A percentile compares a stretch with the other conserved stretches of the same genome.
phyloP scores from a whole-genome alignment of 2,329 filamentous ascomycete species.

The Fusarium camptoceras region DNA sequence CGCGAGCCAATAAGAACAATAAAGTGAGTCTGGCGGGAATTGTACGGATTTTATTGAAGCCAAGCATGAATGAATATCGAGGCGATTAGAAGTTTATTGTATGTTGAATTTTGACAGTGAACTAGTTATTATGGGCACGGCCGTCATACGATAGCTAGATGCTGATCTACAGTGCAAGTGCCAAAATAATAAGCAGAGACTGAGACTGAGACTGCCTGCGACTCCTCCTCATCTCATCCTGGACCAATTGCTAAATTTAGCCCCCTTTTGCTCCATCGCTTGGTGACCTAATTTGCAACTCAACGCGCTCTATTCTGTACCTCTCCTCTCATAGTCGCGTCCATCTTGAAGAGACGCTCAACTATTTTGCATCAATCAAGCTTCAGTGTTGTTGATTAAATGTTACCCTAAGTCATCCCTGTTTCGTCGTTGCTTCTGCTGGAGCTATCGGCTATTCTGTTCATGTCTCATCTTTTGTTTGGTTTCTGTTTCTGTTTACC shows the following conservation, averaged over 20 bases:
- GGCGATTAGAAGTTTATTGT: not conserved
- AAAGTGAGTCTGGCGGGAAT: conserved; percentile 20
- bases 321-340: conserved; percentile 1
- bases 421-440: conserved; percentile 17
- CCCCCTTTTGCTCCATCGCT: conserved; percentile 38
- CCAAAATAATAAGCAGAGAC: conserved; percentile 12
- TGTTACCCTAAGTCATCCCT: not conserved
- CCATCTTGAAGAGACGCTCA: not conserved
- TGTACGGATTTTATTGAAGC: conserved; percentile 7
- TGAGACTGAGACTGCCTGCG: not conserved
- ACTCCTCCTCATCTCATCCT: conserved; percentile 15
- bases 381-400: conserved; percentile 9
- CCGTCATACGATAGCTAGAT: not conserved
- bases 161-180: conserved; percentile 33
- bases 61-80: not conserved
- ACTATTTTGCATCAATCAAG: not conserved
- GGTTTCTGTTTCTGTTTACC: conserved; percentile 13
- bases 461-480: conserved; percentile 37
- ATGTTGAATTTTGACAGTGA: not conserved
- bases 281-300: conserved; percentile 46
- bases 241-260: conserved; percentile 46
- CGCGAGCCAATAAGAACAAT: not conserved
- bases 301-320: conserved; percentile 21
- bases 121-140: conserved; percentile 30
- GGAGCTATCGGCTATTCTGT: conserved; percentile 10